Evolutionary conservation across 139 green algal genomes (phyloP).

Genomic region (Yamagishiella unicocca): DNA sequence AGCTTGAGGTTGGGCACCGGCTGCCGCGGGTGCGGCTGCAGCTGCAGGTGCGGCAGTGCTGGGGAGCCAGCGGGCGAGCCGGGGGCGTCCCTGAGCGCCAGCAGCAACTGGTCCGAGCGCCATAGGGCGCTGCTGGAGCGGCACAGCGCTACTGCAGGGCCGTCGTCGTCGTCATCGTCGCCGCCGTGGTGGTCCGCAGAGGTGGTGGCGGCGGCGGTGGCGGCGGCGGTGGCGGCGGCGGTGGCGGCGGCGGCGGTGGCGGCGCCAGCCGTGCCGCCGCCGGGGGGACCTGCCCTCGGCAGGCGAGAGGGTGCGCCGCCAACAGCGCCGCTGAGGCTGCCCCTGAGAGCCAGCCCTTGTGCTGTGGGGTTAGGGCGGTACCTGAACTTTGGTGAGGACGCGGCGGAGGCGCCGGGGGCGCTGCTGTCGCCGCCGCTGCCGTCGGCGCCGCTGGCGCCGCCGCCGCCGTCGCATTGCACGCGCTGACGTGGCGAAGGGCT

Average conservation of each 20-base stretch:
- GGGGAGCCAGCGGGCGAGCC: neutral
- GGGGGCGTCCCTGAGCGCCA: neutral
- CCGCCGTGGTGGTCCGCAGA: neutral
- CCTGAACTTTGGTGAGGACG: too few species aligned
- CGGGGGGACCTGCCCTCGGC: neutral
- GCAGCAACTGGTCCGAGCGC: neutral
- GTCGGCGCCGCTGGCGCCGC: neutral
- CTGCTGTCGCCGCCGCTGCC: neutral
- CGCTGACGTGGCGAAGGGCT: too few species aligned
- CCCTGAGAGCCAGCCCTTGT: too few species aligned
- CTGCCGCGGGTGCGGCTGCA: too few species aligned
- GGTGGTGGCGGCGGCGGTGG: too few species aligned
- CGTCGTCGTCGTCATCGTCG: neutral
- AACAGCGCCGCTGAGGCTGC: too few species aligned
- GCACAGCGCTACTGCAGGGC: neutral
- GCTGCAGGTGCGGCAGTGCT: slow-evolving; percentile 10
- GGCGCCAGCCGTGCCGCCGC: neutral
- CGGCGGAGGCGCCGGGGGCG: too few species aligned
- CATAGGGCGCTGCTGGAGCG: neutral
- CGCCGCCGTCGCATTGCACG: neutral
- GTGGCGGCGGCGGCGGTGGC: too few species aligned
- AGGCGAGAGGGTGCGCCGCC: neutral
- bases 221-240: too few species aligned
- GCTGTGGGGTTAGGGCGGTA: too few species aligned
- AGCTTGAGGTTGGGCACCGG: too few species aligned